Base-by-base conservation (phyloP, 2,329 filamentous ascomycete species). In the Penicillium olsonii region DNA sequence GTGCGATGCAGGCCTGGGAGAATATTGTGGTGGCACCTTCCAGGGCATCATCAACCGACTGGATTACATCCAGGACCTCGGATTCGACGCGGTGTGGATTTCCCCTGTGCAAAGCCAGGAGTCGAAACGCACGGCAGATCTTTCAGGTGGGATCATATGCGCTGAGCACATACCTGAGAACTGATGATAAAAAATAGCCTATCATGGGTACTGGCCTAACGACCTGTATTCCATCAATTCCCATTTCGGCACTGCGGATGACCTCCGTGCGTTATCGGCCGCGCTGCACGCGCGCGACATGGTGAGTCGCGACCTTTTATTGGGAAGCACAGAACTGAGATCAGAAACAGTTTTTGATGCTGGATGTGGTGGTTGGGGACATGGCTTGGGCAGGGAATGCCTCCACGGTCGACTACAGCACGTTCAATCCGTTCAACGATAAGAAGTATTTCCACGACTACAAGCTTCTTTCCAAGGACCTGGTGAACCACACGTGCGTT, bases 241-340 rank as follows among this genome's bases (percentile, higher is more conserved):
- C 2, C 74, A 82, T 50, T 84, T 82, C 54, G 85, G 85, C 17
- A 81, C 80, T 0, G 74, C 75, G 3, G 73, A 80, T 17, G 84
- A 88, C 56, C 73, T 88, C 48, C 77, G 78, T 56, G 75, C 73
- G 8, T 73, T 88, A 12, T 74, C 83, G 2, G 67, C 69, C 19
- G 81, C 78, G 2, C 68, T 84, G 2, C 83, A 86, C 60, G 66
- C 68, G 15, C 73, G 80, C 4, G 75, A 67, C 19, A 85, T 84
- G 44, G 44, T 46, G 37, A 41, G 44, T 41, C 15, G 19, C 15
- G 27, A 0, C 15, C 19, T 27, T 15, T 27, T 3, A 27, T 4
- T 5, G 26, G 5, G 19, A 34, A 9, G n/a, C 20, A 19, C 27
- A 6, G 34, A 26, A 19, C 44, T 46, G 15, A 46, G 9, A 17